A percentile compares a stretch with the other conserved stretches of the same genome.
Conservation (phyloP, 2,329 filamentous ascomycete genomes). For the Tolypocladium tropicale region DNA sequence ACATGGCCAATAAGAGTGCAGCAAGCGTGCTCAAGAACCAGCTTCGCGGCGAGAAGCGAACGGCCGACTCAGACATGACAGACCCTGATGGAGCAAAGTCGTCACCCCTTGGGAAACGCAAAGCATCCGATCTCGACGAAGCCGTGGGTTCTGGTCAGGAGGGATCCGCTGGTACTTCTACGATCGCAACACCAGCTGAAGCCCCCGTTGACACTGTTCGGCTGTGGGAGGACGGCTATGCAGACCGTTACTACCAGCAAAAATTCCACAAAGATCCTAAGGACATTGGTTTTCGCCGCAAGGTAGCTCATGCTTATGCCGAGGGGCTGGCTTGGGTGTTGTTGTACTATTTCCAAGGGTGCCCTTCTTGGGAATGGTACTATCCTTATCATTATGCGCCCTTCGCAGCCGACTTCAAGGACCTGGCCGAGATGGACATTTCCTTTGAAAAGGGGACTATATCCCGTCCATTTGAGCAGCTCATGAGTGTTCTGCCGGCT, state of each 20-base stretch:
- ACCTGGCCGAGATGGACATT: constrained; percentile 68
- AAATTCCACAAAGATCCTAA: constrained; percentile 81
- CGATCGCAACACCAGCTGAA: constrained; percentile 43
- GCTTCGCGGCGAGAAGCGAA: constrained; percentile 41
- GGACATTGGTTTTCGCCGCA: constrained; percentile 76
- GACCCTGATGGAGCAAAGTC: constrained; percentile 25
- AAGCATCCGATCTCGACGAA: constrained; percentile 59
- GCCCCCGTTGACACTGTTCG: constrained; percentile 70
- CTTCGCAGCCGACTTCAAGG: constrained; percentile 89
- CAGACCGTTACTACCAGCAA: constrained; percentile 91
- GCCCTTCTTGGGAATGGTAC: constrained; percentile 98
- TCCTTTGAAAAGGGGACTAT: constrained; percentile 75
- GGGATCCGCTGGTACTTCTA: constrained; percentile 29
- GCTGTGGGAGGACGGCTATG: constrained; percentile 92
- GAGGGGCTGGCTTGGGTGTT: constrained; percentile 94
- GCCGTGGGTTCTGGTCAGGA: constrained; percentile 49
- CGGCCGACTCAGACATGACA: not conserved
- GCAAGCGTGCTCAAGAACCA: constrained; percentile 79
- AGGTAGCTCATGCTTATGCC: constrained; percentile 84
- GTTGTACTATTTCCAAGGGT: constrained; percentile 95
- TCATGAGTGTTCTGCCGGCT: constrained; percentile 95
- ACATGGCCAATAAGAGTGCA: constrained; percentile 85
- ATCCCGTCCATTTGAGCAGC: constrained; percentile 88
- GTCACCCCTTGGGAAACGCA: constrained; percentile 62
- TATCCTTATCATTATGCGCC: constrained; percentile 98